Base-by-base conservation (phyloP, 2,329 filamentous ascomycete species). In the Exophiala sideris region DNA sequence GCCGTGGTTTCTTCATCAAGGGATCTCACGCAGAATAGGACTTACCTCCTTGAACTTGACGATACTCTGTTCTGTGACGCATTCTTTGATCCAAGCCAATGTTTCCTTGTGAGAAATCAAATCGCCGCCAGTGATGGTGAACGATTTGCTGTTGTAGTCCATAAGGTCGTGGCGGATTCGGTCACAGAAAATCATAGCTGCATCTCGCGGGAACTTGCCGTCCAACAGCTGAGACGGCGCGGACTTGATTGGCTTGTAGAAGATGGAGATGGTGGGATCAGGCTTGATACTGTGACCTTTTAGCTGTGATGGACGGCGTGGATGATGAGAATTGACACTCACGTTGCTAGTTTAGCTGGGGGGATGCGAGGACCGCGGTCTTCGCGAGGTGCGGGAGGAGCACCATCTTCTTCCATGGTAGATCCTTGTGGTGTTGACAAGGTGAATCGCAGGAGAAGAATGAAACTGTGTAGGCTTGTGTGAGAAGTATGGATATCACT, bases 181-280 rank as follows among this genome's bases (percentile, higher is more conserved):
- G 34, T 59, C 52, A 46, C 57, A 57, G 57, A 58, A 58, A 33
- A 62, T 52, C 54, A 60, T 60, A 40, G 57, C 54, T 33, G 52
- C 51, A 32, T 60, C 57, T 16, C 54, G 54, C 5, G 51, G 39
- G 39, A 60, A 52, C 16, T 52, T 57, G 50, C 50, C 42, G 35
- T 60, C 54, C 18, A 60, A 3, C 9, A 52, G 49, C 16, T 54
- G 46, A 3, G 50, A 11, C 11, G 52, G 12, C 12, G 54, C 34
- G 24, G 24, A 16, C 21, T 53, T 60, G 38, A 47, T 44, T 9
- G 41, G 11, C 18, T 52, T 57, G 54, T 55, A 56, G 49, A 60
- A 60, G 46, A 60, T 49, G 12, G 57, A 57, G 45, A 60, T 55
- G 5, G 54, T 56, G 2, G 57, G 57, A 10, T 53, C 50, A n/a